These are phyloP conservation scores for Lasiosphaeria ovina DNA, from an alignment of 495 filamentous ascomycete genomes.

Conservation along the genomic window DNA sequence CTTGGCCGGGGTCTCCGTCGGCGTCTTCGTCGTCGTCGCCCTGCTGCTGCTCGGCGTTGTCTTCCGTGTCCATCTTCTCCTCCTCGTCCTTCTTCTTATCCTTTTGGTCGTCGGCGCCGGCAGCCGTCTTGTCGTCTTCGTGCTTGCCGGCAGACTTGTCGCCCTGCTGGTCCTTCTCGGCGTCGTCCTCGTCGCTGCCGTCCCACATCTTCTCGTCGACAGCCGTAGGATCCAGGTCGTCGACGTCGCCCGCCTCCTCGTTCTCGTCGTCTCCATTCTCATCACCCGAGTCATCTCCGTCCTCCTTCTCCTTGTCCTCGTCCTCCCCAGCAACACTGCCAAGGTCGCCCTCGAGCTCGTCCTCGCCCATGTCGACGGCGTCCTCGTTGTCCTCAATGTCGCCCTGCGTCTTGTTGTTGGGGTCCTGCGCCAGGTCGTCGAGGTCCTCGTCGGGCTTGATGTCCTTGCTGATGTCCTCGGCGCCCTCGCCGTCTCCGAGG, in stretches of 20 bases:
- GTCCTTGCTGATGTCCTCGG: conserved; percentile 96
- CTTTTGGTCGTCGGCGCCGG: conserved; percentile 54
- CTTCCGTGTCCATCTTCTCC: conserved; percentile 53
- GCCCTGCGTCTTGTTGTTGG: conserved; percentile 63
- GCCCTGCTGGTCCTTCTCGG: conserved; percentile 74
- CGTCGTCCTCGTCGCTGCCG: conserved; percentile 68
- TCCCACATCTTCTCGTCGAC: conserved; percentile 99
- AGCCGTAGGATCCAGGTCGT: conserved; percentile 81
- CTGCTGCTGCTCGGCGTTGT: conserved; percentile 57
- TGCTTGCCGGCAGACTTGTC: conserved; percentile 61
- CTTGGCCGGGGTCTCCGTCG: conserved; percentile 63
- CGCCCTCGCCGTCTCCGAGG: conserved; percentile 92
- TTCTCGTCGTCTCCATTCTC: conserved; percentile 47
- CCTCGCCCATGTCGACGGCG: conserved; percentile 92
- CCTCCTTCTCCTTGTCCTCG: conserved; percentile 49
- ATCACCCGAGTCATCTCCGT: conserved; percentile 45
- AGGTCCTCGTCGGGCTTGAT: conserved; percentile 91
- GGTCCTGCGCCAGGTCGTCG: conserved; percentile 83
- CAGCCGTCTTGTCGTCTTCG: conserved; percentile 61
- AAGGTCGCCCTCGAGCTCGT: conserved; percentile 79
- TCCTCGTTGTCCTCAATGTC: conserved; percentile 79
- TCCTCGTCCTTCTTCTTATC: conserved; percentile 44
- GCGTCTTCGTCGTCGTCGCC: conserved; percentile 60
- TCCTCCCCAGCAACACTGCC: conserved; percentile 62
- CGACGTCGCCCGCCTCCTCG: conserved; percentile 83